Evolutionary conservation across 345 rosid species (phyloP), one percentile per base, ranked within the genome.

Genomic region (Acer negundo): DNA sequence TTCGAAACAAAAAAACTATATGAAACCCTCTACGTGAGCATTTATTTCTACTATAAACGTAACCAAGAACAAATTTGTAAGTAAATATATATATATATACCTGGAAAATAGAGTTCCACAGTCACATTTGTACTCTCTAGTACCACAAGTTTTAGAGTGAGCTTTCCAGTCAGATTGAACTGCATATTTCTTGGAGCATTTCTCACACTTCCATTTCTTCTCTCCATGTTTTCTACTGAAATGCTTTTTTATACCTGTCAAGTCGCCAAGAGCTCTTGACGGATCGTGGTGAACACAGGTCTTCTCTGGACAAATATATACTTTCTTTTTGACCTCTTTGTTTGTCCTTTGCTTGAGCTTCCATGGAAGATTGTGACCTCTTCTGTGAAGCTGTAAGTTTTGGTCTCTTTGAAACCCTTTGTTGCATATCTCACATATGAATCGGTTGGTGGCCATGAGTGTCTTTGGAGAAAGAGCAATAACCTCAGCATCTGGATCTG

Each of bases 111-210:
- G 85, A 69, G 97, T 93, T 42, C 98, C 99, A 75, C 98, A 95
- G 62, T 95, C 98, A 61, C 98, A 95, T 75, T 93, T 95, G 76
- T 95, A 95, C 88, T 95, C 98, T 61, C 98, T 82, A 78, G 97
- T 93, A 19, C 99, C 99, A 75, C 99, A 95, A 51, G 99, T 95
- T 70, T 95, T 95, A 15, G 93, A 89, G 75, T 95, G 99, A 49
- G 99, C 99, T 80, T 95, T 95, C 97, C 97, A 95, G 80, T 95
- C 99, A 6, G 99, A 95, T 47, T 90, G 97, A 72, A 95, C 99
- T 10, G 98, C 99, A 55, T 95, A 95, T 77, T 93, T 93, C 92
- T 95, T 95, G 11, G 98, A 93, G 78, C 98, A 95, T 83, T 93
- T 93, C 85, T 95, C 97, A 17, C 98, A 95, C 85, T 93, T 93